Evolutionary conservation across 306 rosid genomes (phyloP), one percentile per base, ranked within the genome.

Genomic region (Inga oerstediana): DNA sequence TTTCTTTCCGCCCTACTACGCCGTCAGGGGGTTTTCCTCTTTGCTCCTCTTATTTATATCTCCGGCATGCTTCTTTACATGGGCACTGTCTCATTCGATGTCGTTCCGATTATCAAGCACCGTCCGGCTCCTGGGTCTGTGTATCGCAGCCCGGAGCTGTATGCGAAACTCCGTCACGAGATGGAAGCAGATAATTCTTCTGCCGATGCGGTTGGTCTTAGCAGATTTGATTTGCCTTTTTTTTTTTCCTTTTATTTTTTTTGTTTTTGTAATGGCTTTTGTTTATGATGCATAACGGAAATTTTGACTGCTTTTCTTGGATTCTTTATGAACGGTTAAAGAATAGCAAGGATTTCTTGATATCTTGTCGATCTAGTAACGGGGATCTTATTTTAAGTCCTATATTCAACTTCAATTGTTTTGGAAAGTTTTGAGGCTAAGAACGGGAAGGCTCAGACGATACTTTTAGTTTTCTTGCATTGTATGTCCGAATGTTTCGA

Each of bases 1-100:
- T 81, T 94, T 27, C 97, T 96, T 14, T 94, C 98, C 72, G 91
- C 90, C 2, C 90, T 96, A 24, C 97, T 96, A 70, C 97, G 97
- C 79, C 97, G 98, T 20, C 99, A 96, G 32, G 99, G 99, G 10
- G 85, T 96, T 62, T 96, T 96, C 78, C 93, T 96, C 8, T 96
- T 96, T 75, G 99, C 99, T n/a, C 99, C 99, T 70, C 91, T 96
- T 8, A 90, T 96, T 43, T 96, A 96, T 84, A 92, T 96, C 89
- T 88, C 99, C 35, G 94, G 97, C 58, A 96, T 94, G 97, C 92
- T 96, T 7, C 91, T 96, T 27, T 96, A 96, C 85, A 94, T 96
- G 98, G 99, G 99, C 58, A 89, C 99, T 80, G 97, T 92, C 59
- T 94, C 99, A 0, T 94, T 92, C 82, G 97, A 96, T 62, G 97